Evolutionary conservation across 2,329 filamentous ascomycete genomes (phyloP).

Genomic region (Hymenoscyphus linearis): DNA sequence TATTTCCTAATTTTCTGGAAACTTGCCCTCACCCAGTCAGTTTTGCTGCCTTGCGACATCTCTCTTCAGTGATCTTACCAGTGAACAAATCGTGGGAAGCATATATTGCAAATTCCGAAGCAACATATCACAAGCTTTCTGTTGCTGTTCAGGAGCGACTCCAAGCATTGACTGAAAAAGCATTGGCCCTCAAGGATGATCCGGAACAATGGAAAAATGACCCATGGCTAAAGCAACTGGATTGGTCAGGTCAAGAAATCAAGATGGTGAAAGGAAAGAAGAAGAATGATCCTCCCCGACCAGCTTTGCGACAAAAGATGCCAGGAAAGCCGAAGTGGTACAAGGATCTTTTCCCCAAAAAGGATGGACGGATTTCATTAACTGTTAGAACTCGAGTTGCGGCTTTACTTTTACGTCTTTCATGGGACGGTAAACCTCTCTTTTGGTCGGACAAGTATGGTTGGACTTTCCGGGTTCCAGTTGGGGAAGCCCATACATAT

Average conservation of each 20-base stretch:
- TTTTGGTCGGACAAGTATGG: conserved; percentile 91
- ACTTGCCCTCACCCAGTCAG: conserved; percentile 96
- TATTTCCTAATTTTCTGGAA: conserved; percentile 83
- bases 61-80: conserved; percentile 90
- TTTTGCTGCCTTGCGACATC: conserved; percentile 86
- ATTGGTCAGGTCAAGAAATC: conserved; percentile 92
- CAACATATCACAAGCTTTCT: conserved; percentile 72
- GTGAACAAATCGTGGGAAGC: conserved; percentile 83
- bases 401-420: conserved; percentile 73
- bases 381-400: conserved; percentile 85
- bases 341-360: conserved; percentile 77
- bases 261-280: conserved; percentile 89
- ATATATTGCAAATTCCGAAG: conserved; percentile 80
- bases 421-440: conserved; percentile 85
- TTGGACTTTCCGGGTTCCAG: conserved; percentile 81
- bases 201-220: conserved; percentile 68
- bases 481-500: conserved; percentile 58
- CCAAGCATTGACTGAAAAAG: conserved; percentile 67
- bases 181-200: conserved; percentile 67
- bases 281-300: conserved; percentile 73
- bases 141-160: conserved; percentile 75
- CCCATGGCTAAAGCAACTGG: conserved; percentile 87
- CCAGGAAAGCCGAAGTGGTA: conserved; percentile 96
- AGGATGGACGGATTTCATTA: conserved; percentile 63
- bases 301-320: conserved; percentile 80